Evolutionary conservation across 2,329 filamentous ascomycete species (phyloP), one percentile per base, ranked within the genome.

Genomic region (Ophiostoma triangulosporum): DNA sequence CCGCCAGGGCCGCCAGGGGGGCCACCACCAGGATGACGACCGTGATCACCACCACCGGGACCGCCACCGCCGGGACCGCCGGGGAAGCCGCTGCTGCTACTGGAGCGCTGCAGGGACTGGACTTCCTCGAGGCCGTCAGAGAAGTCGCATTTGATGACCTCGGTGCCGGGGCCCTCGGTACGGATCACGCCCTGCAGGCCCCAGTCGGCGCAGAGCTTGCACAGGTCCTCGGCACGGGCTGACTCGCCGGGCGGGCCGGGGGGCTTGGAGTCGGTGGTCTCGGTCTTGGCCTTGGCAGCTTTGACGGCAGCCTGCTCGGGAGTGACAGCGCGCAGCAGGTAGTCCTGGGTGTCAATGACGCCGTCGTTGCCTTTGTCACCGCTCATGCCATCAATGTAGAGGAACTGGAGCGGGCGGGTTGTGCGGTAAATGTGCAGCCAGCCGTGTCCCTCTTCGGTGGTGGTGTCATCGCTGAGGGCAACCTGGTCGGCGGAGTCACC

Each of bases 341-440:
- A 62, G 60, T 88, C 83, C 60, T 86, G 81, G 0, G 77, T 73
- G 61, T 88, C 84, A 4, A 87, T 70, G 0, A 83, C 86, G 2
- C 84, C 84, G 62, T 81, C 77, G 3, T 62, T 52, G 0, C 80
- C 3, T 84, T 59, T 59, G 40, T 54, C 48, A 22, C 56, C 57
- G 46, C 57, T 53, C 57, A 59, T 59, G 35, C 57, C 84, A 61
- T 88, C 84, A 14, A 88, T 63, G 60, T 87, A 86, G 2, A 88
- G 67, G 5, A 86, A 69, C 6, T 74, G 73, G 1, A 87, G 67
- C 3, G 75, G 68, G 14, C 76, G 72, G 0, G 68, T 74, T 3
- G 81, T 75, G 12, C 71, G 71, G 61, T 86, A 88, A 0, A 75
- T 80, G 60, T 88, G 84, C 2, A 88, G 68, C 60, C 80, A 85